Conservation (phyloP, 805 yeast genomes). For the Wickerhamomyces alni region DNA sequence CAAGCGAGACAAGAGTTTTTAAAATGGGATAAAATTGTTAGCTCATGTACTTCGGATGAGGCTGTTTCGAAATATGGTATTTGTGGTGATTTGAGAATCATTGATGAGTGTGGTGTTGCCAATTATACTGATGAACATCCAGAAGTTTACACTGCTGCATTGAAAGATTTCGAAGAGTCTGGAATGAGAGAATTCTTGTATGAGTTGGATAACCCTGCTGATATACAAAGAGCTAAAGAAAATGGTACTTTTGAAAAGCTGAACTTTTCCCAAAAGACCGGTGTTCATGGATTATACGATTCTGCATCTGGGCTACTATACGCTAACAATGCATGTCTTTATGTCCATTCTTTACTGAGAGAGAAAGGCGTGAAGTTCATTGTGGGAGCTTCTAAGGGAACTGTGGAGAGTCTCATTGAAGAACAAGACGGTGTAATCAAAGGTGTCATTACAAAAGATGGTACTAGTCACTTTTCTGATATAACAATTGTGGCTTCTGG, state of each 20-base stretch:
- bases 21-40: constrained; percentile 12
- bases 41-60: constrained; percentile 4
- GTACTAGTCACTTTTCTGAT: constrained; percentile 17
- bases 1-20: constrained; percentile 11
- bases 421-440: constrained; percentile 7
- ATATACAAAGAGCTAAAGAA: constrained; percentile 25
- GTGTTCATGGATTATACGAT: too few relatives aligned
- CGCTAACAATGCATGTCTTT: constrained; percentile 29
- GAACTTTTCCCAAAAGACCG: too few relatives aligned
- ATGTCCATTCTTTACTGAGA: constrained; percentile 23
- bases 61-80: constrained; percentile 11
- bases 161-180: constrained; percentile 21
- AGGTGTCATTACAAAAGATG: constrained; percentile 24
- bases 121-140: too few relatives aligned
- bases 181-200: constrained; percentile 25
- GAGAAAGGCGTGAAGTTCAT: constrained; percentile 29
- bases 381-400: constrained; percentile 25
- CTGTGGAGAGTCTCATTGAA: constrained; percentile 20
- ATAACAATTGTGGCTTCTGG: constrained; percentile 16
- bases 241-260: too few relatives aligned
- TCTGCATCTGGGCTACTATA: constrained; percentile 29
- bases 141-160: too few relatives aligned
- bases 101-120: constrained; percentile 12
- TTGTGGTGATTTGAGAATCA: constrained; percentile 6
- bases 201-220: constrained; percentile 22